Percentiles rank a stretch among this genome's conserved stretches.
Evolutionary conservation across 1,139 yeast species (phyloP).

Genomic region (Torulaspora pretoriensis): DNA sequence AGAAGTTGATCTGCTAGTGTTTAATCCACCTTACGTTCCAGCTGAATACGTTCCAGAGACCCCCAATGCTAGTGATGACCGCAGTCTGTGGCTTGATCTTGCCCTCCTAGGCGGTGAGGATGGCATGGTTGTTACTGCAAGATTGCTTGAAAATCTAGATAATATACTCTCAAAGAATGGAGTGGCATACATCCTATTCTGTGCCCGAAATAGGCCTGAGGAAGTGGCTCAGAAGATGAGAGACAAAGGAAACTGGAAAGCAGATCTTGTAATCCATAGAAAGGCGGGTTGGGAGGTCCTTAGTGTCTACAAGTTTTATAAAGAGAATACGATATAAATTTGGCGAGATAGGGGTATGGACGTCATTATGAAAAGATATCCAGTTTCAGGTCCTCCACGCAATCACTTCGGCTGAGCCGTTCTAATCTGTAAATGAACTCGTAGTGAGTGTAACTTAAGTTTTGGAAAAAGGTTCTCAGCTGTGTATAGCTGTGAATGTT

Average conservation of each 20-base stretch:
- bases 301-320: constrained; percentile 56
- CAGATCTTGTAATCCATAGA: constrained; percentile 50
- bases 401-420: constrained; percentile 45
- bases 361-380: constrained; percentile 41
- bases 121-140: constrained; percentile 82
- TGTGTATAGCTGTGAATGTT: constrained; percentile 41
- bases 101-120: constrained; percentile 85
- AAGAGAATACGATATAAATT: constrained; percentile 2
- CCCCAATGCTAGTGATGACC: constrained; percentile 41
- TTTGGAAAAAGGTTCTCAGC: constrained; percentile 65
- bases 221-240: constrained; percentile 49
- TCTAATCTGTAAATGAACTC: constrained; percentile 64
- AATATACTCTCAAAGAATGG: constrained; percentile 51
- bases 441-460: constrained; percentile 64
- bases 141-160: constrained; percentile 52
- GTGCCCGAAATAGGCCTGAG: constrained; percentile 82
- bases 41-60: constrained; percentile 60
- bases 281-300: constrained; percentile 98
- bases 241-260: constrained; percentile 49
- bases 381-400: constrained; percentile 50
- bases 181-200: constrained; percentile 75
- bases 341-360: background rate
- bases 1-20: constrained; percentile 64
- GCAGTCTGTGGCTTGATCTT: constrained; percentile 71
- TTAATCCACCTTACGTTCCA: constrained; percentile 97